Evolutionary conservation across 2,329 filamentous ascomycete species (phyloP).

Genomic region (Colletotrichum sansevieriae): DNA sequence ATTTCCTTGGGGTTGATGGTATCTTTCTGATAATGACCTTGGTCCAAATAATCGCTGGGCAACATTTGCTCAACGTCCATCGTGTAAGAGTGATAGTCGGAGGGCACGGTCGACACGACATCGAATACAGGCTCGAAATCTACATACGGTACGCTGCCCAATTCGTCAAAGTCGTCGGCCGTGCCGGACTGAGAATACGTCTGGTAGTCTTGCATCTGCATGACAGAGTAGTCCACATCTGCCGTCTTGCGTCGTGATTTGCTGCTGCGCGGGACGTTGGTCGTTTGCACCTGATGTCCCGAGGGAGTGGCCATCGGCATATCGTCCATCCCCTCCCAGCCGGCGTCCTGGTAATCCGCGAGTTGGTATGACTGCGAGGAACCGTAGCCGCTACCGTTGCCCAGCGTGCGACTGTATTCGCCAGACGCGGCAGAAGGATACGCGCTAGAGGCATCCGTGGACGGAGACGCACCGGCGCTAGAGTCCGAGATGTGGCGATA

Average conservation of each 20-base stretch:
- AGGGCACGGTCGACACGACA: constrained; percentile 36
- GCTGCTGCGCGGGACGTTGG: background rate
- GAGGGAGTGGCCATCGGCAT: constrained; percentile 25
- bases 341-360: constrained; percentile 31
- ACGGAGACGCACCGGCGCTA: constrained; percentile 29
- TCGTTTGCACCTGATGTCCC: background rate
- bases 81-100: constrained; percentile 38
- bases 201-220: constrained; percentile 33
- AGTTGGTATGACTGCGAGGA: constrained; percentile 24
- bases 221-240: constrained; percentile 19
- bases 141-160: constrained; percentile 25
- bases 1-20: constrained; percentile 39
- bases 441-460: constrained; percentile 36
- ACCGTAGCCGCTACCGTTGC: constrained; percentile 18
- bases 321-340: constrained; percentile 29
- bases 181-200: constrained; percentile 24
- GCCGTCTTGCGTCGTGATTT: constrained; percentile 11
- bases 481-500: constrained; percentile 33
- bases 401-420: constrained; percentile 30
- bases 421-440: constrained; percentile 28
- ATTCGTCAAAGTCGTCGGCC: constrained; percentile 34
- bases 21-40: constrained; percentile 32
- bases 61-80: constrained; percentile 35
- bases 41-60: constrained; percentile 25
- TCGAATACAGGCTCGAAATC: constrained; percentile 40